A percentile compares a stretch with the other conserved stretches of the same genome.
Evolutionary conservation across 768 basidiomycete genomes (phyloP).

Genomic region (Trametes villosa): DNA sequence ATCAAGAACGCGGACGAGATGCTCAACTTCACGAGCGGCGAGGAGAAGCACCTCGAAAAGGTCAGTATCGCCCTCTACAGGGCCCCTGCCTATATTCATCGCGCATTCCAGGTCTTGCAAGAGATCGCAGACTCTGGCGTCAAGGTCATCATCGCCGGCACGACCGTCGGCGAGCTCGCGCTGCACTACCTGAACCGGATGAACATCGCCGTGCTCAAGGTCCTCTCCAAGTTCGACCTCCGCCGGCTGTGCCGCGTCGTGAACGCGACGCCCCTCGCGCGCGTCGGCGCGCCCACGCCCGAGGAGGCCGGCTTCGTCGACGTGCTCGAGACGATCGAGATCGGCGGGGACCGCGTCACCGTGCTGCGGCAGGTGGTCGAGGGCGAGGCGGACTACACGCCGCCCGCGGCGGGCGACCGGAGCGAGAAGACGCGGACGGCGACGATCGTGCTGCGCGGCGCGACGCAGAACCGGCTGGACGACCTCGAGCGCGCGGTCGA

Average conservation of each 20-base stretch:
- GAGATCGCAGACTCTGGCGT: slow-evolving; percentile 97
- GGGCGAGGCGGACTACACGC: slow-evolving; percentile 69
- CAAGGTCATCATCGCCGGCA: slow-evolving; percentile 91
- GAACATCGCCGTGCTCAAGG: slow-evolving; percentile 94
- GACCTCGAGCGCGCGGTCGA: slow-evolving; percentile 96
- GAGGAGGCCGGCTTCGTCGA: slow-evolving; percentile 96
- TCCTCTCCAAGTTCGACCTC: slow-evolving; percentile 97
- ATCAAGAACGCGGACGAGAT: slow-evolving; percentile 95
- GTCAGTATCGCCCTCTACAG: slow-evolving; percentile 35
- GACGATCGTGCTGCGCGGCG: slow-evolving; percentile 94
- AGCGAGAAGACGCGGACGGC: slow-evolving; percentile 86
- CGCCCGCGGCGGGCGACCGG: slow-evolving; percentile 32
- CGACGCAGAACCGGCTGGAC: slow-evolving; percentile 92
- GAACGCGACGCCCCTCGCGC: slow-evolving; percentile 93
- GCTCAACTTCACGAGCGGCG: slow-evolving; percentile 94
- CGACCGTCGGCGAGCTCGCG: slow-evolving; percentile 92
- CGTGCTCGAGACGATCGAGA: slow-evolving; percentile 92
- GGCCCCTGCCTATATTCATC: neutral
- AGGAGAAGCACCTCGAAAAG: slow-evolving; percentile 96
- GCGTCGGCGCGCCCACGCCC: slow-evolving; percentile 92
- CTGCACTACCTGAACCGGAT: slow-evolving; percentile 95
- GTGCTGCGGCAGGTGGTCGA: slow-evolving; percentile 83
- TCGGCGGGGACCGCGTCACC: slow-evolving; percentile 97
- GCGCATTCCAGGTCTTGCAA: slow-evolving; percentile 82
- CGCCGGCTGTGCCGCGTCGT: slow-evolving; percentile 93